Base-by-base conservation (phyloP, 108 stramenopile species). In the Cyclostephanos tholiformis region DNA sequence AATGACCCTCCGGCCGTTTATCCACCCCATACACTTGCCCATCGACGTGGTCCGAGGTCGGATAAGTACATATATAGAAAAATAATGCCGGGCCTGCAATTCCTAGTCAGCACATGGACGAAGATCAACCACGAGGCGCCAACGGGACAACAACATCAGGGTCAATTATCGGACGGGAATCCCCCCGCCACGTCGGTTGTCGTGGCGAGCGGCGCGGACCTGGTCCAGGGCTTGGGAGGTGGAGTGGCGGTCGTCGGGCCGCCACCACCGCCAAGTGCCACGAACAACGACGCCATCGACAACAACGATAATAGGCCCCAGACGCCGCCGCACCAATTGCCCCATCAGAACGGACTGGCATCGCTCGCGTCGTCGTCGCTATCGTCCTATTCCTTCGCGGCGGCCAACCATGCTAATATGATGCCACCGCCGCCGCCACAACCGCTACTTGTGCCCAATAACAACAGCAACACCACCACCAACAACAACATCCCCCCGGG, bases 41-140 rank as follows among this genome's bases (percentile, higher is more conserved):
- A n/a, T n/a, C n/a, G 32, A 32, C 4, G 32, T 4, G 32, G 32
- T 32, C 32, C 32, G 32, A 32, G 32, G 32, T 32, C 32, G 32
- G 32, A 32, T 32, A 32, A 32, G 2, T 4, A 32, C 3, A 4
- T 4, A 32, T 4, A 2, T 32, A 2, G 32, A 32, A 4, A 32
- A 32, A 32, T 32, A 32, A 32, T 32, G 59, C 59, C 59, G 38
- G 59, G 59, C 19, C 35, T 69, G 36, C 68, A 69, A 46, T 58
- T 32, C 27, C 14, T 69, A 44, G 55, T 69, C n/a, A 56, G 53
- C 14, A 35, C 55, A 8, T 69, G 68, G 68, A 69, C 68, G 29
- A 69, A 69, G 52, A 69, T 69, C 68, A 69, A 69, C 39, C 36
- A 69, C 16, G 67, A 56, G 36, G 11, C 41, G 11, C 41, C 41